Base-by-base conservation (phyloP, 75 land plant species). In the Adiantum capillusveneris region DNA sequence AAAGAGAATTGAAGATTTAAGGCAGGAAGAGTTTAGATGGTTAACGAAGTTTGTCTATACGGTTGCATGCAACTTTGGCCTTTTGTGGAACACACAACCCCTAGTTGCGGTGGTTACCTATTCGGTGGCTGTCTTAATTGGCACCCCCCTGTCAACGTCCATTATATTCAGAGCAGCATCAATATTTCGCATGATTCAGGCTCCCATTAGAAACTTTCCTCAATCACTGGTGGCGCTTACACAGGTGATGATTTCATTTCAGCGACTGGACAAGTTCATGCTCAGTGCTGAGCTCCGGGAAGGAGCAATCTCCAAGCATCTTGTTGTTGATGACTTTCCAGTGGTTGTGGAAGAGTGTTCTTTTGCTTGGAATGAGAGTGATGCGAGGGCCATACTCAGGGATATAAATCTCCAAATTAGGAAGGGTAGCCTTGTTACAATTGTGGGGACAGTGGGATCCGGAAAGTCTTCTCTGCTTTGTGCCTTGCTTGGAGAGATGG, bases 141-240 rank as follows among this genome's bases (percentile, higher is more conserved):
- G 53, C 13, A 49, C 34, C 43, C 57, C 44, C 29, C 57, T 72
- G 17, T 42, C 62, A 22, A 49, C 75, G 0, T 61, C 57, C 19
- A 59, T 58, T 20, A 69, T 72, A 12, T 72, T 72, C 63, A 72
- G 70, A 21, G 70, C 75, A n/a, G 51, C 69, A 14, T 61, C 75
- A 28, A 66, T 69, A 14, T 72, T 65, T 31, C 62, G 75, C 13
- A 65, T 72, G 21, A 31, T 72, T 20, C 75, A 72, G 28, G 70
- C 59, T 56, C 64, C 70, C 13, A 41, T 59, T 11, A 60, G 75
- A 6, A 26, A 16, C n/a, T 72, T 72, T 53, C 75, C 75, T 13
- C 70, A 72, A 34, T 49, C 75, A 9, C 20, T 72, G 42, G 53
- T 65, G 31, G 5, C 56, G 2, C 21, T 72, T 2, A 37, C 62